Conservation (phyloP, 352 stramenopile genomes). For the Phytophthora uliginosa region DNA sequence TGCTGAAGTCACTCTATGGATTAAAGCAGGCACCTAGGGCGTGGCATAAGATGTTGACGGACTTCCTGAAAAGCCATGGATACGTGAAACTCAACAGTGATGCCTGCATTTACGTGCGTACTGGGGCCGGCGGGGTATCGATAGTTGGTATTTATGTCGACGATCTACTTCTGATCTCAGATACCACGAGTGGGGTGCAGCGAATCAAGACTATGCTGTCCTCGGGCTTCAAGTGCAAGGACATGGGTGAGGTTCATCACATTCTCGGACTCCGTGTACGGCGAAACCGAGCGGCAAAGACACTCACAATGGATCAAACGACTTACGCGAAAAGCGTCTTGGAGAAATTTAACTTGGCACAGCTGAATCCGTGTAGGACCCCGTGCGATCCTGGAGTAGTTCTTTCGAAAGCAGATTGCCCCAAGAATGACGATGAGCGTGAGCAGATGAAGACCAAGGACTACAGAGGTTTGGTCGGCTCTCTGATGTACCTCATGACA, state of each 20-base stretch:
- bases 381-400: conserved; percentile 2
- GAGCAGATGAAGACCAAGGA: conserved; percentile 19
- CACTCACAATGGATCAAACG: conserved; percentile 14
- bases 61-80: conserved; percentile 15
- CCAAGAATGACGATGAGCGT: conserved; percentile 1
- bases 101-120: conserved; percentile 20
- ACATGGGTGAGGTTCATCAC: conserved; percentile 21
- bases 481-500: conserved; percentile 23
- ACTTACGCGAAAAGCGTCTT: conserved; percentile 15
- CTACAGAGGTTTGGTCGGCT: conserved; percentile 18
- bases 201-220: conserved; percentile 6
- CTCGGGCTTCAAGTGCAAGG: conserved; percentile 18
- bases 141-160: conserved; percentile 25
- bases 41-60: conserved; percentile 23
- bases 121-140: background rate
- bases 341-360: conserved; percentile 19
- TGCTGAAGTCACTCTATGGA: conserved; percentile 10
- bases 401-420: conserved; percentile 4
- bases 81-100: conserved; percentile 28
- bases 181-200: background rate
- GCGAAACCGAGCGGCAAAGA: conserved; percentile 1
- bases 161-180: conserved; percentile 15
- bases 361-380: conserved; percentile 3
- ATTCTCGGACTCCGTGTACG: conserved; percentile 5
- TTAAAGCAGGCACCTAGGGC: conserved; percentile 22